Conservation (phyloP, 2,329 filamentous ascomycete genomes). For the Polychaeton citri region DNA sequence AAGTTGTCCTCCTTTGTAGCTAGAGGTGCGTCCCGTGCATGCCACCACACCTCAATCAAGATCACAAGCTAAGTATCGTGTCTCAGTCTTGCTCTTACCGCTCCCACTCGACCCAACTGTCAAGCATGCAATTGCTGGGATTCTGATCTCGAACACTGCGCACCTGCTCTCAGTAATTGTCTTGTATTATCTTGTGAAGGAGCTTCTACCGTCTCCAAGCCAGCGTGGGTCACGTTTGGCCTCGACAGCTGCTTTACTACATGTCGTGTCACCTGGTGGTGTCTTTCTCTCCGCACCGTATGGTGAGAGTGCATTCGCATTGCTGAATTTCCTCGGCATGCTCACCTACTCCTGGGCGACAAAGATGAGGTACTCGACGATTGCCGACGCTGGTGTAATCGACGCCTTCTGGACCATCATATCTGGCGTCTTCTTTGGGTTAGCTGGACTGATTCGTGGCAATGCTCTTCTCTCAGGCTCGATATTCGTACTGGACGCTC, state of each 20-base stretch:
- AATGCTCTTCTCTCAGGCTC: slow-evolving; percentile 79
- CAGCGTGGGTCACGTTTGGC: slow-evolving; percentile 34
- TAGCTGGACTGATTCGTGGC: slow-evolving; percentile 62
- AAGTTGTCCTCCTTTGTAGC: slow-evolving; percentile 28
- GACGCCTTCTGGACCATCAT: slow-evolving; percentile 17
- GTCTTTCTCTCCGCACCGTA: slow-evolving; percentile 83
- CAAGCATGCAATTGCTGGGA: slow-evolving; percentile 40
- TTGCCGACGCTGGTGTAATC: slow-evolving; percentile 9
- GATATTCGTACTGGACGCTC: slow-evolving; percentile 53
- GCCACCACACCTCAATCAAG: slow-evolving; percentile 1
- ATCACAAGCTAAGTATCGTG: slow-evolving; percentile 16
- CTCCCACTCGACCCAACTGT: slow-evolving; percentile 10
- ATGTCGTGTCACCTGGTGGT: slow-evolving; percentile 76
- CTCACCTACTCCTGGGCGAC: slow-evolving; percentile 49
- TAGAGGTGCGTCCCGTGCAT: slow-evolving; percentile 25
- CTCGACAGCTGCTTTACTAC: slow-evolving; percentile 57
- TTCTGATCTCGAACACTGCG: slow-evolving; percentile 55
- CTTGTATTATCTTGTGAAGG: slow-evolving; percentile 52
- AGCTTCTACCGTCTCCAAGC: slow-evolving; percentile 35
- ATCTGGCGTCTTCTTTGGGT: slow-evolving; percentile 42
- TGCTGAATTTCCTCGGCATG: slow-evolving; percentile 62
- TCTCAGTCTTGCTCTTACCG: slow-evolving; percentile 9
- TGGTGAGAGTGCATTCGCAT: slow-evolving; percentile 64
- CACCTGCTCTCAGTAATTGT: slow-evolving; percentile 65
- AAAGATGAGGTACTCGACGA: background rate